Evolutionary conservation across 1,284 basidiomycete species (phyloP), one percentile per base, ranked within the genome.

Genomic region (Ceratobasidium sp.): DNA sequence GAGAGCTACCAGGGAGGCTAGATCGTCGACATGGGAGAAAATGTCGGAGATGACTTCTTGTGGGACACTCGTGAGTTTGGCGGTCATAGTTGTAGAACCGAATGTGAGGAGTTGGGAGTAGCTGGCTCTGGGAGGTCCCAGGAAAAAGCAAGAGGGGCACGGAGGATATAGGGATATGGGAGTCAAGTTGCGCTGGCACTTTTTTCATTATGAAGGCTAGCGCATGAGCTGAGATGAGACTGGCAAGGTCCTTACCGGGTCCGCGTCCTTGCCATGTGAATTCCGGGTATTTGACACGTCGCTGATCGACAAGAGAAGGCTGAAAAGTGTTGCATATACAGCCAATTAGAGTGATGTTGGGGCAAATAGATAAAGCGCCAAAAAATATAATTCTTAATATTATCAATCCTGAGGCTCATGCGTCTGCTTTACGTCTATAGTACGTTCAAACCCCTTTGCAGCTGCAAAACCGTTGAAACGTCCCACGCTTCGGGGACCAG

Each of bases 21-120:
- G 23, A 38, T 74, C 71, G 46, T 50, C 20, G 33, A 74, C 33
- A 33, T 74, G 46, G 18, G 59, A 18, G 33, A 64, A 57, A 64
- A 74, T 74, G 30, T 64, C 71, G 20, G 71, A 74, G 23, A 74
- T 64, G 5, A 74, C 16, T 57, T 74, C 71, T 33, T 57, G 59
- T 33, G 71, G 71, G 35, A 74, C 38, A 38, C 18, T 41, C 12
- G 44, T 50, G 12, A 74, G 59, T 64, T 64, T 59, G 20, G 33
- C 12, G 27, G 33, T 12, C 71, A 74, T 74, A 48, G n/a, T 60
- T 55, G 8, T 12, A 74, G 23, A 59, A 38, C 14, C 38, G 33
- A 64, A 62, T 46, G 30, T 38, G n/a, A 33, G 38, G 57, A 59
- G 27, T 33, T 16, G n/a, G 18, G 60, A 16, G 7, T 18, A 30